Percentiles rank a stretch among this genome's conserved stretches.
Evolutionary conservation across 176 grass and related monocot genomes (phyloP).

Genomic region (Cymbopogon citratus): DNA sequence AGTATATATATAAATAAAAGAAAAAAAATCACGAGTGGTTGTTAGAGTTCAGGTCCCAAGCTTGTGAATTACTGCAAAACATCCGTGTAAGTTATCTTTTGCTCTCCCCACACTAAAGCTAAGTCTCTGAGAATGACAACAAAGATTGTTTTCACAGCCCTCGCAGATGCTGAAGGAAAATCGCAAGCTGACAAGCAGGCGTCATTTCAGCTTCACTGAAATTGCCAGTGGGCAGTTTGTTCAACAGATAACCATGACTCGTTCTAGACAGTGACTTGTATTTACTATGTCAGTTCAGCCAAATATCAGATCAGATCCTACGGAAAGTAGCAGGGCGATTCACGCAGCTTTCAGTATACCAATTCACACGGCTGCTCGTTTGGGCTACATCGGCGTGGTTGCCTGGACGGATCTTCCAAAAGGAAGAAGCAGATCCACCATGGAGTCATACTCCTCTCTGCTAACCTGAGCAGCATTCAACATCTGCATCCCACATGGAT

Average conservation of each 20-base stretch:
- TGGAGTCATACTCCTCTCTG: conserved; percentile 50
- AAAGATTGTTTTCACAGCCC: not conserved
- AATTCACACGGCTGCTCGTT: not conserved
- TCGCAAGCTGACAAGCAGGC: not conserved
- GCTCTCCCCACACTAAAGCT: not conserved
- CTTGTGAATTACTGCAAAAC: not conserved
- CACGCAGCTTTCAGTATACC: not conserved
- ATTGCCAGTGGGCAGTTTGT: not conserved
- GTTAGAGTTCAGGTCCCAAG: not conserved
- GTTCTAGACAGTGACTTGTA: not conserved
- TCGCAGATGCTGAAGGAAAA: not conserved
- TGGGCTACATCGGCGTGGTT: not conserved
- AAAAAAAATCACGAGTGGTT: not conserved
- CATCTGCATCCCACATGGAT: conserved; percentile 27
- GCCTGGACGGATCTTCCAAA: conserved; percentile 49
- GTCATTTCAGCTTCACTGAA: not conserved
- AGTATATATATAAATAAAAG: not conserved
- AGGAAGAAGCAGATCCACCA: conserved; percentile 54
- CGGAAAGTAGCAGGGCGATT: not conserved
- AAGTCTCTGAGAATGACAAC: not conserved
- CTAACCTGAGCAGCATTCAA: conserved; percentile 59
- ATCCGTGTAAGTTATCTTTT: conserved; percentile 18
- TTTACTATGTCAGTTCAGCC: too few relatives aligned
- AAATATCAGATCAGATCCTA: not conserved
- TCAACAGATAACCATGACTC: not conserved